Base-by-base conservation (phyloP, 257 asterid species). In the Jaltomata sinuosa region DNA sequence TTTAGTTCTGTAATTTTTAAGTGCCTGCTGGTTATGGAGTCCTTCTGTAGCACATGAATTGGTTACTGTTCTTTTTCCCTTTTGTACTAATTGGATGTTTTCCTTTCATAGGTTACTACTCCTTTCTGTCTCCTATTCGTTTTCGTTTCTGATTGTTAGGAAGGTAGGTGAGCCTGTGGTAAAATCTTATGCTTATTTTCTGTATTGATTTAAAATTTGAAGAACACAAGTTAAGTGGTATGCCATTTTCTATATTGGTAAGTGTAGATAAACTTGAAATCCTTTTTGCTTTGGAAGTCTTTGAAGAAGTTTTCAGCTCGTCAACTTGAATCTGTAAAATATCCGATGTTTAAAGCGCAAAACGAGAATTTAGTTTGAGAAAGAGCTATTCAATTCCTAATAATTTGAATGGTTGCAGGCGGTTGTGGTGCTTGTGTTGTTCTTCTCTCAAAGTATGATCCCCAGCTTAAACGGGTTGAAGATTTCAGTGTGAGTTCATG, bases 341-440 rank as follows among this genome's bases (percentile, higher is more conserved):
- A 69, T 21, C 36, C 47, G 59, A 76, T 76, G 25, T 74, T 72
- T 8, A 18, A 15, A 3, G 59, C 19, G 18, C 38, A 47, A 40
- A 81, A 57, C 9, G 27, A 55, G 52, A 34, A 61, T 6, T n/a
- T 54, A 55, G 84, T 22, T 80, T 21, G 34, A 34, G 82, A 45
- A n/a, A 59, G 34, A 38, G 22, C 6, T 55, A 4, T 29, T 15
- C 9, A 76, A 5, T 38, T 61, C 4, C 54, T 81, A 15, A 59
- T 81, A 15, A 59, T 79, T 79, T 38, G 31, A 64, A 57, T 49
- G 49, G 32, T 49, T 65, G 57, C 91, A 94, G 98, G 98, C 78
- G 98, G 97, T 38, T 94, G 98, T 88, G 98, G 98, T 14, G 94
- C 98, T 42, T 94, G 98, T 55, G 93, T 94, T 15, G 94, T 94